These are phyloP conservation scores for Debaryomyces prosopidis DNA, from an alignment of 805 yeast species.

Conservation along the genomic window DNA sequence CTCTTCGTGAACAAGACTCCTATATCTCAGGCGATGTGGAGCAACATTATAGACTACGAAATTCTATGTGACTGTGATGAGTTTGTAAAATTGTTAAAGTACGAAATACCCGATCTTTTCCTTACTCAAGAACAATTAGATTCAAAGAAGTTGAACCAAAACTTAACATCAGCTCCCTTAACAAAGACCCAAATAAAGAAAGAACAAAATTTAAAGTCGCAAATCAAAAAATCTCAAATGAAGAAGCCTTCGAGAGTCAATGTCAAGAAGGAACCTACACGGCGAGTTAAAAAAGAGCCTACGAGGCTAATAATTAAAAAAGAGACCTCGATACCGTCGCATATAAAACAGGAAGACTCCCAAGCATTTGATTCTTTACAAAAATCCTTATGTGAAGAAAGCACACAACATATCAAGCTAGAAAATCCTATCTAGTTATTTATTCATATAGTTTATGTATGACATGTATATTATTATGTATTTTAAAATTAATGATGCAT, in stretches of 20 bases:
- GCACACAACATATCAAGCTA: too few species aligned
- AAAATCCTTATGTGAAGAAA: too few species aligned
- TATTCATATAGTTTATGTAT: background rate
- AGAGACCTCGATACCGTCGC: background rate
- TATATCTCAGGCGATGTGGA: conserved; percentile 65
- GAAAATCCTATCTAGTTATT: too few species aligned
- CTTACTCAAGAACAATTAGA: conserved; percentile 53
- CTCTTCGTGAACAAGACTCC: conserved; percentile 73
- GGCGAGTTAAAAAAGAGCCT: conserved; percentile 1
- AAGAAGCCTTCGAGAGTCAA: background rate
- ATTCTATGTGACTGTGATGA: conserved; percentile 78
- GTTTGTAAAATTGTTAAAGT: conserved; percentile 62
- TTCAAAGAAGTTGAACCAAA: conserved; percentile 33
- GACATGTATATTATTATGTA: background rate
- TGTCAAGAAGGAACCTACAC: conserved; percentile 1
- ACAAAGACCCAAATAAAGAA: background rate
- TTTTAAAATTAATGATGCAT: background rate
- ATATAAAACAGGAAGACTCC: conserved; percentile 1
- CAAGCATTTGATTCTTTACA: background rate
- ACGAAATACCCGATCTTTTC: conserved; percentile 62
- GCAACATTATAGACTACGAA: conserved; percentile 73
- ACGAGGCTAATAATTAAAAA: background rate
- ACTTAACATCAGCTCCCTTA: conserved; percentile 5
- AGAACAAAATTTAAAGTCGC: conserved; percentile 1
- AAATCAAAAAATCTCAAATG: conserved; percentile 3